These are phyloP conservation scores for Licmophora abbreviata DNA, from an alignment of 108 stramenopile genomes.

Conservation along the genomic window DNA sequence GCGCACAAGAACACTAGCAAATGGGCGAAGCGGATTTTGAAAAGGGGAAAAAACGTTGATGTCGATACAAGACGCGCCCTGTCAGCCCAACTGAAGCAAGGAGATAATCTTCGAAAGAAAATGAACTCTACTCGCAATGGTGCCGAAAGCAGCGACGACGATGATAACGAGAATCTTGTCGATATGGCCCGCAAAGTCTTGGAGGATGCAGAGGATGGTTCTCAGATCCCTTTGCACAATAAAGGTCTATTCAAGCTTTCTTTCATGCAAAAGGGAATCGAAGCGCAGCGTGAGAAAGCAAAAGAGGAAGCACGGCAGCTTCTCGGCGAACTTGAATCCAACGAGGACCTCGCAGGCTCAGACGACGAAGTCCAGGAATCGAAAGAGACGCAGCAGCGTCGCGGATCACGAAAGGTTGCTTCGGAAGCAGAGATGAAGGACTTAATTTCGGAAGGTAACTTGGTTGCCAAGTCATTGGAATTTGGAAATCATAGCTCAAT, in stretches of 20 bases:
- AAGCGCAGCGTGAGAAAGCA: slow-evolving; percentile 75
- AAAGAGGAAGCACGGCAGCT: slow-evolving; percentile 82
- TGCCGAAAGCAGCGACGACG: slow-evolving; percentile 25
- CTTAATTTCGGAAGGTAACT: slow-evolving; percentile 60
- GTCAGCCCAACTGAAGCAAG: slow-evolving; percentile 77
- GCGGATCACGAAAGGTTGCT: slow-evolving; percentile 37
- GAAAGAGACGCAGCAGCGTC: slow-evolving; percentile 12
- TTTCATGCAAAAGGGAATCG: slow-evolving; percentile 91
- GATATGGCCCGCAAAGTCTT: slow-evolving; percentile 55
- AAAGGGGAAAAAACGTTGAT: slow-evolving; percentile 80
- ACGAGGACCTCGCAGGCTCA: slow-evolving; percentile 31
- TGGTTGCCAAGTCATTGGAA: slow-evolving; percentile 62
- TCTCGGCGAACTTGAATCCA: slow-evolving; percentile 84
- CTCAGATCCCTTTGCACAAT: slow-evolving; percentile 23
- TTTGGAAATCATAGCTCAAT: slow-evolving; percentile 70
- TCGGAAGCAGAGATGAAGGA: slow-evolving; percentile 60
- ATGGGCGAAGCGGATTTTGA: slow-evolving; percentile 90
- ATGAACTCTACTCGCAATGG: slow-evolving; percentile 39
- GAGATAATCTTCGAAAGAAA: slow-evolving; percentile 82
- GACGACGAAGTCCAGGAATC: slow-evolving; percentile 27
- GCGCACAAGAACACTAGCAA: slow-evolving; percentile 96
- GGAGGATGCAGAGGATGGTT: slow-evolving; percentile 24
- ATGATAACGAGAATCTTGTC: slow-evolving; percentile 56
- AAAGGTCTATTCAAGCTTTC: slow-evolving; percentile 83
- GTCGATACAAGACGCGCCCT: slow-evolving; percentile 75